These are phyloP conservation scores for Ceratocystis ficicola DNA, from an alignment of 2,329 filamentous ascomycete species.

Conservation along the genomic window DNA sequence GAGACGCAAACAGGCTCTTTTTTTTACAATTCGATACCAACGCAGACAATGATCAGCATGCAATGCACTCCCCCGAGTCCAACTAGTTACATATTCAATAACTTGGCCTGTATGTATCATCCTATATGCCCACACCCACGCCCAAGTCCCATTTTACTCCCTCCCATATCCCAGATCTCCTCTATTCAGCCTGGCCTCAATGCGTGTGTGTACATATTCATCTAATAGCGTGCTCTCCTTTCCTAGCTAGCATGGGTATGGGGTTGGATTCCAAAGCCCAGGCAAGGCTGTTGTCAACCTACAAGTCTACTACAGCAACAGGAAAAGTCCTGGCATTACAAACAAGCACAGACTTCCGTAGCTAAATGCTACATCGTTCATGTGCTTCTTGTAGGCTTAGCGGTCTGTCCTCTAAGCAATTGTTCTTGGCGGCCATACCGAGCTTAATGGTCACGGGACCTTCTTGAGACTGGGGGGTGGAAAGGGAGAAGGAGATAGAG, in stretches of 20 bases:
- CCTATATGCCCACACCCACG: neutral
- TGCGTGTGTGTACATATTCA: neutral
- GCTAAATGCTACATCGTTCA: neutral
- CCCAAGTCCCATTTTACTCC: neutral
- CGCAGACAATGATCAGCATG: conserved; percentile 6
- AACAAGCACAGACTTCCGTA: neutral
- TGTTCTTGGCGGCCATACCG: neutral
- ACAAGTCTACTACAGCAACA: neutral
- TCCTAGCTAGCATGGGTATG: neutral
- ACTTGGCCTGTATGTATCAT: neutral
- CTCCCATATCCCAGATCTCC: neutral
- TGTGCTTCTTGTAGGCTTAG: conserved; percentile 1
- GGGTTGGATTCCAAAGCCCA: neutral
- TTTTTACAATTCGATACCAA: neutral
- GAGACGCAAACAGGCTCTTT: conserved; percentile 1
- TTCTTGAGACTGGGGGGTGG: neutral
- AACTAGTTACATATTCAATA: neutral
- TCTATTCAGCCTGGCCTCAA: neutral
- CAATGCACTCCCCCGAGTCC: neutral
- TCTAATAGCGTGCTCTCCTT: neutral
- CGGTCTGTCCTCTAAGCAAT: neutral
- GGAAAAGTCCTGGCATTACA: neutral
- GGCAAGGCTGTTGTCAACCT: neutral
- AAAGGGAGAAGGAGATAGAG: neutral
- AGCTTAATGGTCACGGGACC: neutral